Conservation (phyloP, 2,329 filamentous ascomycete genomes). For the Venturia aucupariae region DNA sequence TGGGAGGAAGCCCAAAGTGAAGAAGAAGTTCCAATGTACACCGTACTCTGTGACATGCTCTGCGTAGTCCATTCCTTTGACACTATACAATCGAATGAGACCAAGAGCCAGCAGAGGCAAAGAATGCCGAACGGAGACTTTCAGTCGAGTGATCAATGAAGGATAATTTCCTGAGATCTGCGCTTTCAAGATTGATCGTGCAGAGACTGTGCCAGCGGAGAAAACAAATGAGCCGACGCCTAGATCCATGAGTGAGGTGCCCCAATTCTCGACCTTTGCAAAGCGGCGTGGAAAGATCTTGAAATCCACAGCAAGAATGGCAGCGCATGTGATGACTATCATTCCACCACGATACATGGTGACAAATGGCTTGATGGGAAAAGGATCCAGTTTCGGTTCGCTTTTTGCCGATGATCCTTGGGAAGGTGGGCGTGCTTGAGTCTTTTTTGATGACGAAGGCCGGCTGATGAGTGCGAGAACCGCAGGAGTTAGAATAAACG, state of each 20-base stretch:
- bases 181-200: constrained; percentile 67
- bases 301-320: constrained; percentile 96
- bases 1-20: constrained; percentile 80
- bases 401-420: not conserved
- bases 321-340: constrained; percentile 81
- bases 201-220: constrained; percentile 82
- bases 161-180: constrained; percentile 42
- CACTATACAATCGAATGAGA: constrained; percentile 69
- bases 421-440: not conserved
- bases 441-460: not conserved
- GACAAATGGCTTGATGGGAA: constrained; percentile 84
- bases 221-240: constrained; percentile 98
- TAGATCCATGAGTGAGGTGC: constrained; percentile 96
- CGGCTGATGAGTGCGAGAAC: constrained; percentile 39
- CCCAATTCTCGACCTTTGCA: constrained; percentile 98
- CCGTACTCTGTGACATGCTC: constrained; percentile 97
- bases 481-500: constrained; percentile 65
- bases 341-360: constrained; percentile 86
- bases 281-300: constrained; percentile 85
- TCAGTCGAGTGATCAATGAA: constrained; percentile 49
- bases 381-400: constrained; percentile 3
- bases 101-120: constrained; percentile 75
- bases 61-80: constrained; percentile 91
- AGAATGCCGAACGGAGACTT: constrained; percentile 65
- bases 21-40: constrained; percentile 99